Evolutionary conservation across 75 land plant species (phyloP).

Genomic region (Chamaecyparis obtusa): DNA sequence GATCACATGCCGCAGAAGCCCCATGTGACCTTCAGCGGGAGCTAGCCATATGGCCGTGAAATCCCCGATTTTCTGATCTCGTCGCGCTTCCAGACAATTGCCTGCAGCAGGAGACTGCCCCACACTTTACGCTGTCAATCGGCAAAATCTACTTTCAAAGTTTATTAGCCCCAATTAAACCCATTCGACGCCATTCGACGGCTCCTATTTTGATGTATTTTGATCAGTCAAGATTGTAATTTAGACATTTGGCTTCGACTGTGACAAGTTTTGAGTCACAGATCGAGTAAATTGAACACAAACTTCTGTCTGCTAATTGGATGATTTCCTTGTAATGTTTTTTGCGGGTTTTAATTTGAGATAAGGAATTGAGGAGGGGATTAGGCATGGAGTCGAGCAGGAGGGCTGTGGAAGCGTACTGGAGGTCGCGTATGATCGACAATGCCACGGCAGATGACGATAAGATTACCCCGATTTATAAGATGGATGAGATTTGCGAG

Average conservation of each 20-base stretch:
- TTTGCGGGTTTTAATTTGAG: background rate
- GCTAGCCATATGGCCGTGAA: background rate
- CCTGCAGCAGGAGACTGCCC: background rate
- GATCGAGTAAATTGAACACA: background rate
- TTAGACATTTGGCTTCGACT: background rate
- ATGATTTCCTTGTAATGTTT: background rate
- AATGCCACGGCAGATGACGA: conserved; percentile 89
- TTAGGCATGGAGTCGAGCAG: conserved; percentile 82
- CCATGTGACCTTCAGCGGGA: background rate
- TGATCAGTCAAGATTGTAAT: background rate
- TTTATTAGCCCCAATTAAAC: too few relatives aligned
- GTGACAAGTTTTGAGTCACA: background rate
- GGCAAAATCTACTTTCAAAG: background rate
- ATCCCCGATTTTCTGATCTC: background rate
- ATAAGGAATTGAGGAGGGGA: background rate
- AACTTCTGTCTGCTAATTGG: background rate
- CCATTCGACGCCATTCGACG: background rate
- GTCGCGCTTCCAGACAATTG: background rate
- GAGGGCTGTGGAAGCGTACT: conserved; percentile 95
- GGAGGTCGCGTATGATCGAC: conserved; percentile 87
- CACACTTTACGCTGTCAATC: background rate
- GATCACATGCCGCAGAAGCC: background rate
- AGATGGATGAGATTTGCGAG: conserved; percentile 92
- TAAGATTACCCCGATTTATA: conserved; percentile 89
- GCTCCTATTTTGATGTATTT: background rate